These are phyloP conservation scores for Cryptomeria japonica DNA, from an alignment of 75 land plant genomes.

Conservation along the genomic window DNA sequence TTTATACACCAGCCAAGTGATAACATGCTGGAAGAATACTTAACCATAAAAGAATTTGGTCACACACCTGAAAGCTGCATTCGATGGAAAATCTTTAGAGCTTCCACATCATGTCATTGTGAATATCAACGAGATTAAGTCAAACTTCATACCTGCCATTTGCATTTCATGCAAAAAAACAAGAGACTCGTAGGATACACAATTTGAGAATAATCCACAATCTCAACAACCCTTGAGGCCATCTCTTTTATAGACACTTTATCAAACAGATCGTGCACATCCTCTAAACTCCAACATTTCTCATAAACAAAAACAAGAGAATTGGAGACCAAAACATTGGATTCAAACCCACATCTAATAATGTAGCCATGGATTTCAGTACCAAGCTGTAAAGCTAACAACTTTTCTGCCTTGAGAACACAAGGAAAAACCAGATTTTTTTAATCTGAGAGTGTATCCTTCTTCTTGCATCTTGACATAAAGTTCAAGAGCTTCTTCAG, in stretches of 20 bases:
- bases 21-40: slow-evolving; percentile 17
- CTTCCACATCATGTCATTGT: slow-evolving; percentile 24
- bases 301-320: slow-evolving; percentile 14
- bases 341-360: slow-evolving; percentile 7
- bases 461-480: background rate
- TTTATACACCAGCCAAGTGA: slow-evolving; percentile 12
- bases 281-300: background rate
- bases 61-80: slow-evolving; percentile 43
- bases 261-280: slow-evolving; percentile 6
- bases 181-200: slow-evolving; percentile 6
- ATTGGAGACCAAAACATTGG: background rate
- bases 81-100: slow-evolving; percentile 40
- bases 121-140: slow-evolving; percentile 18
- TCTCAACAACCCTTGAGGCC: slow-evolving; percentile 13
- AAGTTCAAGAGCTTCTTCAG: slow-evolving; percentile 1
- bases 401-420: background rate
- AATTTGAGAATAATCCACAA: slow-evolving; percentile 10
- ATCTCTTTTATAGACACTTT: background rate
- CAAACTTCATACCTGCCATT: slow-evolving; percentile 9
- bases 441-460: background rate
- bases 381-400: background rate
- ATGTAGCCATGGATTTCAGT: background rate
- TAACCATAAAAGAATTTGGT: slow-evolving; percentile 30
- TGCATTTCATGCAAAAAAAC: slow-evolving; percentile 18
- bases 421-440: background rate